Evolutionary conservation across 1,284 basidiomycete species (phyloP), one percentile per base, ranked within the genome.

Genomic region (Vanrija pseudolonga): DNA sequence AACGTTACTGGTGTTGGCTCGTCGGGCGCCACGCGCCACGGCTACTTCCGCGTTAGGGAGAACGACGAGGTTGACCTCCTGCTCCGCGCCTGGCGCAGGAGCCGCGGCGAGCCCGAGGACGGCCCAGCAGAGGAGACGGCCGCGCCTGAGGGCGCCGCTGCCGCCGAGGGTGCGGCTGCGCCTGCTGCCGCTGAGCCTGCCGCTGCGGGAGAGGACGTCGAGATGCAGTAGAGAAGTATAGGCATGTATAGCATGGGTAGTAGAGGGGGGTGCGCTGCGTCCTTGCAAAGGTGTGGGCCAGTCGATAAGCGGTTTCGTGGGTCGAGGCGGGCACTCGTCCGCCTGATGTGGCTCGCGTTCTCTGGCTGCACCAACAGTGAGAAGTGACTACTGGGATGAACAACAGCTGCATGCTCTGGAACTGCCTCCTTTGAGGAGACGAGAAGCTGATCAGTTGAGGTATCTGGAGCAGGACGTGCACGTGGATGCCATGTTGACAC

Each of bases 61-160:
- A 74, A 77, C 59, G 85, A 88, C 40, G 74, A 78, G 41, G 82
- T 93, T 12, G 82, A 85, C 55, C 80, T 81, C 11, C 88, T 89
- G 76, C 78, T 94, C 66, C 73, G 83, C 61, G 85, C 68, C 6
- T 75, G 73, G 75, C 69, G 73, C 60, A 61, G 69, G 49, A 70
- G 71, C 56, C 62, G 72, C 45, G 73, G 71, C 36, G 73, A 73
- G 59, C 68, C 69, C 22, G 72, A 74, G 59, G 71, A 74, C 55
- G 72, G 72, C 51, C 70, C 72, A 14, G 41, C 57, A 22, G 70
- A 67, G 23, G 60, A 60, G 32, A 53, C 42, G 5, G 63, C 55
- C 23, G 57, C 45, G 17, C 50, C 51, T 4, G 60, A 51, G 48
- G 57, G 28, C 12, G 52, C 41, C 6, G 58, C 49, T 12, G 45